phyloP scores from a whole-genome alignment of 2,329 filamentous ascomycete genomes.

The Apiospora aurea region DNA sequence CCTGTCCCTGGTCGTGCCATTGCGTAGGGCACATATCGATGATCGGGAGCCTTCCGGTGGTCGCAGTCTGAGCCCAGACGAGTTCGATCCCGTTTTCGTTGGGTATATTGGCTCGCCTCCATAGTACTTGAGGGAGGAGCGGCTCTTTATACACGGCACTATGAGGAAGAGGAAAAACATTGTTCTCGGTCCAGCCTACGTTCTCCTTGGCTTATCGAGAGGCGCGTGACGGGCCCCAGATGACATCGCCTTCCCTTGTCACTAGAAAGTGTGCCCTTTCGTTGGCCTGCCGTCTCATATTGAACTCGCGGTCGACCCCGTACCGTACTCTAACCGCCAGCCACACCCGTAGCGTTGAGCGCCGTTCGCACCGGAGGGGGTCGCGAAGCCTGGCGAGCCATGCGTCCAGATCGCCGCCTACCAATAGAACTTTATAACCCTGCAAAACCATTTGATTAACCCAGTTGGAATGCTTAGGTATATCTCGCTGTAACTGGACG shows the following conservation, averaged over 20 bases:
- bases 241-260: not conserved
- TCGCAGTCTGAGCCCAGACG: not conserved
- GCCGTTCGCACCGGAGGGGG: not conserved
- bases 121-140: not conserved
- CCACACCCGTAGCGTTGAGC: not conserved
- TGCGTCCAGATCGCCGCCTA: not conserved
- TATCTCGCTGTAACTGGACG: not conserved
- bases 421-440: not conserved
- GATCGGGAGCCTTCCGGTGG: not conserved
- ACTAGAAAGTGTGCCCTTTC: not conserved
- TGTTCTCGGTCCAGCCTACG: not conserved
- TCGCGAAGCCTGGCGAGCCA: not conserved
- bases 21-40: not conserved
- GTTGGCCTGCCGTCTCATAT: not conserved
- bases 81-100: slow-evolving; percentile 5
- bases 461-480: not conserved
- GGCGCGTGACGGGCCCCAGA: slow-evolving; percentile 10
- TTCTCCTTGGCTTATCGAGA: not conserved
- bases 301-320: not conserved
- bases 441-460: not conserved
- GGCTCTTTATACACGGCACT: not conserved
- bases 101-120: not conserved
- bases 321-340: slow-evolving; percentile 6
- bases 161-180: not conserved
- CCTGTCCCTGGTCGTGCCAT: not conserved